These are phyloP conservation scores for Coemansia sp. DNA, from an alignment of 192 early-diverging fungal genomes.

Conservation along the genomic window DNA sequence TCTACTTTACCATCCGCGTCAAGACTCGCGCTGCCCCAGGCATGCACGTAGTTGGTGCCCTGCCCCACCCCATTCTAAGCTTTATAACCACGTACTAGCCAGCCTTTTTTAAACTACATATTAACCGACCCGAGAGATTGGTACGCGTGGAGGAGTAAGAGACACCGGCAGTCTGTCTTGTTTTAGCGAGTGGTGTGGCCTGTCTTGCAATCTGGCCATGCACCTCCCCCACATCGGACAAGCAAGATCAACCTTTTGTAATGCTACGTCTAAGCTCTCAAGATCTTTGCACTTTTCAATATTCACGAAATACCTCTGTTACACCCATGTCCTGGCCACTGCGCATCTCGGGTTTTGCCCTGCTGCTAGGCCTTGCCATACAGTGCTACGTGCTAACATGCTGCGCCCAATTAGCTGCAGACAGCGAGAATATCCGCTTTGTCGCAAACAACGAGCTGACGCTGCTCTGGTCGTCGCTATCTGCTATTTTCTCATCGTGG, in stretches of 20 bases:
- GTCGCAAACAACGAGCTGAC: constrained; percentile 22
- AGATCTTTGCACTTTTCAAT: too few species aligned
- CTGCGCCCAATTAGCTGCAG: neutral
- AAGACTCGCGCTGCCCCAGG: constrained; percentile 21
- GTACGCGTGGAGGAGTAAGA: too few species aligned
- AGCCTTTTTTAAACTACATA: too few species aligned
- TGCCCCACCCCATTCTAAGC: constrained; percentile 44
- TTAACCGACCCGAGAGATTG: too few species aligned
- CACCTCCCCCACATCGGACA: too few species aligned
- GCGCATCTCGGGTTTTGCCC: neutral
- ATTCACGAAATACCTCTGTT: neutral
- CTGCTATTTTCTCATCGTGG: constrained; percentile 17
- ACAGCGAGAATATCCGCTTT: constrained; percentile 1
- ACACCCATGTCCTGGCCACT: neutral
- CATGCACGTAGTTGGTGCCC: constrained; percentile 17
- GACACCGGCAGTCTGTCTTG: too few species aligned
- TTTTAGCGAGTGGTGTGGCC: too few species aligned
- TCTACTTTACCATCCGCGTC: constrained; percentile 44
- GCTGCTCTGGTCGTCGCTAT: constrained; percentile 22
- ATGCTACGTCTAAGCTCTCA: too few species aligned
- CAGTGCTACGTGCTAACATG: constrained; percentile 14
- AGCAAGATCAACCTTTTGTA: too few species aligned
- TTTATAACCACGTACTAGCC: constrained; percentile 40
- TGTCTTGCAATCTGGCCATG: too few species aligned
- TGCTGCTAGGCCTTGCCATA: constrained; percentile 6